Percentiles rank a stretch among this genome's conserved stretches.
Evolutionary conservation across 2,329 filamentous ascomycete genomes (phyloP).

Genomic region (Dactylonectria macrodidyma): DNA sequence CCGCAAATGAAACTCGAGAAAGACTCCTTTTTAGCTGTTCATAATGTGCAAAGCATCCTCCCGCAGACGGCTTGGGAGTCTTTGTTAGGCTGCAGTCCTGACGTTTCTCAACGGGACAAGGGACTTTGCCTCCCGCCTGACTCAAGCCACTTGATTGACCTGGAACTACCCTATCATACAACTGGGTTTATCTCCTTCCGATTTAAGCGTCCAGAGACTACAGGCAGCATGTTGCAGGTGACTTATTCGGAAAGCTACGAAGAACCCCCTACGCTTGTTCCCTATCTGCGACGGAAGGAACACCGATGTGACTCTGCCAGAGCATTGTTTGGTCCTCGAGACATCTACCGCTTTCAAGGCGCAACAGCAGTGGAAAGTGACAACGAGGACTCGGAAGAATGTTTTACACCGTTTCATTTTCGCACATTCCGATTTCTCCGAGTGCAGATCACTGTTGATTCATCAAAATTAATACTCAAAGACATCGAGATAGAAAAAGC

Average conservation of each 20-base stretch:
- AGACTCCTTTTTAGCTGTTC: neutral
- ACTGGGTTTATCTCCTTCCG: slow-evolving; percentile 3
- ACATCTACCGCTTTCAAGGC: slow-evolving; percentile 11
- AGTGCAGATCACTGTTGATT: neutral
- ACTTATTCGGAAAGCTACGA: slow-evolving; percentile 25
- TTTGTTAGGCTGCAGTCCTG: neutral
- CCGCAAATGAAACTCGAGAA: neutral
- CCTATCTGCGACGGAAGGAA: neutral
- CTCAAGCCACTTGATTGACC: slow-evolving; percentile 7
- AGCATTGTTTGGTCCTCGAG: slow-evolving; percentile 1
- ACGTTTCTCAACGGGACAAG: neutral
- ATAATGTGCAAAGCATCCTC: neutral
- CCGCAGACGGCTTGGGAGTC: neutral
- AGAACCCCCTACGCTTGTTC: neutral
- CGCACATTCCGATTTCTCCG: slow-evolving; percentile 19
- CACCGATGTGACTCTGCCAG: neutral
- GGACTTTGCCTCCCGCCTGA: neutral
- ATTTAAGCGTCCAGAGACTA: neutral
- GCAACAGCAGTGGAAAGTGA: too few relatives aligned
- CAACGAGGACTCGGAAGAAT: neutral
- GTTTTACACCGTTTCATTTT: slow-evolving; percentile 21
- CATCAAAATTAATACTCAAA: neutral
- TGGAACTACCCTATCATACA: neutral
- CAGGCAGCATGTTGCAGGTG: neutral
- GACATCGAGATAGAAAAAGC: neutral